Evolutionary conservation across 768 basidiomycete species (phyloP).

Genomic region (Hygrocybe punicea): DNA sequence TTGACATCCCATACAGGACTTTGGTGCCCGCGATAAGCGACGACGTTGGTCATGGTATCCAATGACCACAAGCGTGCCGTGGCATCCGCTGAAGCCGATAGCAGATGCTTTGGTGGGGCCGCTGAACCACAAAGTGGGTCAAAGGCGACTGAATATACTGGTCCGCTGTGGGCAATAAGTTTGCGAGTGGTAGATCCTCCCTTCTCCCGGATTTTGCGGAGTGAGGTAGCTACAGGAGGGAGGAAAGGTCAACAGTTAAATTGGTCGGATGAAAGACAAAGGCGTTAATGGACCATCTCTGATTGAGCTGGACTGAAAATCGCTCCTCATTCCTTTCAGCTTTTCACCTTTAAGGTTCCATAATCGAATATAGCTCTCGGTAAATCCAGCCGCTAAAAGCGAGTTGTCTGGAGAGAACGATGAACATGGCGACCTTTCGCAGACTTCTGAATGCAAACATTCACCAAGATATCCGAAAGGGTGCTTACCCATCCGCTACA

Average conservation of each 20-base stretch:
- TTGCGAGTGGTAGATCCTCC: constrained; percentile 86
- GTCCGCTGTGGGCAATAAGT: constrained; percentile 93
- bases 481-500: constrained; percentile 83
- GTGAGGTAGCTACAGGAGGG: constrained; percentile 49
- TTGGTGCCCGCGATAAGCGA: constrained; percentile 92
- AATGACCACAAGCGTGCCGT: constrained; percentile 92
- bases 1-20: constrained; percentile 99
- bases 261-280: background rate
- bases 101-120: constrained; percentile 76
- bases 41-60: constrained; percentile 90
- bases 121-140: constrained; percentile 89
- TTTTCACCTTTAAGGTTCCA: constrained; percentile 96
- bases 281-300: constrained; percentile 58
- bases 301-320: constrained; percentile 63
- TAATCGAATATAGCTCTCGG: constrained; percentile 90
- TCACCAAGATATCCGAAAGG: constrained; percentile 4
- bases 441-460: constrained; percentile 8
- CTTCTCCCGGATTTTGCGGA: constrained; percentile 71
- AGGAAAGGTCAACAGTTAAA: background rate
- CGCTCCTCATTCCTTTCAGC: constrained; percentile 70
- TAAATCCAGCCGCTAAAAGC: constrained; percentile 90
- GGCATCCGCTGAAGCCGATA: constrained; percentile 90
- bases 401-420: constrained; percentile 90
- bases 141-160: constrained; percentile 91
- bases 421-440: constrained; percentile 73